Evolutionary conservation across 331 rosid species (phyloP).

Genomic region (Cucumis variabilis): DNA sequence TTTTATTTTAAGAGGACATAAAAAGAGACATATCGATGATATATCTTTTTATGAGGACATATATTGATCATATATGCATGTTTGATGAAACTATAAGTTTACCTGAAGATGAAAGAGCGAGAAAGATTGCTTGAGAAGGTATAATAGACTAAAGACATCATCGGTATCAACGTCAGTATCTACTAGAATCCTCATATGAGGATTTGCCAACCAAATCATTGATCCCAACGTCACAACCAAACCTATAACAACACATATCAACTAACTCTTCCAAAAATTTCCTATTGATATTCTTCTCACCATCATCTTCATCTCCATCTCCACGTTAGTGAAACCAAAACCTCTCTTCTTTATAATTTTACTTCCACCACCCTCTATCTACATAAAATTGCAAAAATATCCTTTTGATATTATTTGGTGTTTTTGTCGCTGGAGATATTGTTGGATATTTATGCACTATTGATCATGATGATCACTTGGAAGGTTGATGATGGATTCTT

Average conservation of each 20-base stretch:
- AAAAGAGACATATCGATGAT: too few relatives aligned
- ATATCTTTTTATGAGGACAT: too few relatives aligned
- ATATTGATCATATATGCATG: too few relatives aligned
- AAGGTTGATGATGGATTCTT: conserved; percentile 16
- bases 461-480: not conserved
- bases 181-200: conserved; percentile 65
- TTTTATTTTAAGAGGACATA: too few relatives aligned
- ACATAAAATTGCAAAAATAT: too few relatives aligned
- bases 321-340: not conserved
- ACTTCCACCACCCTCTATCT: not conserved
- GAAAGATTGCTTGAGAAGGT: conserved; percentile 85
- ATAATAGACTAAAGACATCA: conserved; percentile 75
- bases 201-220: not conserved
- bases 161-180: conserved; percentile 92
- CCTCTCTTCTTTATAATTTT: not conserved
- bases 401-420: too few relatives aligned
- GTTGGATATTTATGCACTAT: not conserved
- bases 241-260: not conserved
- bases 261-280: not conserved
- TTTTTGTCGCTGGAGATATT: not conserved
- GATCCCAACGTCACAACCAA: conserved; percentile 16
- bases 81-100: too few relatives aligned
- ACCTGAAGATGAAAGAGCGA: conserved; percentile 71
- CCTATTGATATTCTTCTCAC: not conserved
- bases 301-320: not conserved